A percentile compares a stretch with the other conserved stretches of the same genome.
Evolutionary conservation across 1,139 yeast genomes (phyloP).

Genomic region (Maudiozyma humilis): DNA sequence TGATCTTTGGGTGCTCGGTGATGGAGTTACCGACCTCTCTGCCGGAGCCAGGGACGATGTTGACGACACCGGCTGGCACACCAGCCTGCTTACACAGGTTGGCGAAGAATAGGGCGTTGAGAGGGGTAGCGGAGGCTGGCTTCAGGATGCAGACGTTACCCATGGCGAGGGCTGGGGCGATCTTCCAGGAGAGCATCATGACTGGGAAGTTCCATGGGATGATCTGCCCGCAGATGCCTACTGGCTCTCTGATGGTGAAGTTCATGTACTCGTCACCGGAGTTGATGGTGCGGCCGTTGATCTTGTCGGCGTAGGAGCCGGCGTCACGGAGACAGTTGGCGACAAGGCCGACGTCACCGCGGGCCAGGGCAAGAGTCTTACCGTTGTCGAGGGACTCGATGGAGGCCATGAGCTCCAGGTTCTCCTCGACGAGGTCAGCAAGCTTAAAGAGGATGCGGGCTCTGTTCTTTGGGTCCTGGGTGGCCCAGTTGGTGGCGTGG

Average conservation of each 20-base stretch:
- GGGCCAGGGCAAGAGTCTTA: conserved; percentile 48
- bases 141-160: conserved; percentile 77
- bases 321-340: conserved; percentile 52
- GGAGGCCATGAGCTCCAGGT: conserved; percentile 44
- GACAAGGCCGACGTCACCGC: conserved; percentile 51
- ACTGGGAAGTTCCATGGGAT: conserved; percentile 88
- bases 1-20: conserved; percentile 51
- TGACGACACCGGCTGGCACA: conserved; percentile 72
- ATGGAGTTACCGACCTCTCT: conserved; percentile 54
- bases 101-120: conserved; percentile 62
- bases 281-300: conserved; percentile 56
- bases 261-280: conserved; percentile 47
- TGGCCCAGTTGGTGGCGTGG: conserved; percentile 34
- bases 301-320: conserved; percentile 72
- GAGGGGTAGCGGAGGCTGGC: conserved; percentile 77
- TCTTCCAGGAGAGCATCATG: conserved; percentile 70
- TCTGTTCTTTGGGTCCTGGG: conserved; percentile 41
- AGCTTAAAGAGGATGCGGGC: conserved; percentile 47
- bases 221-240: conserved; percentile 76
- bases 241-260: conserved; percentile 48
- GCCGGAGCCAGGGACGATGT: conserved; percentile 63
- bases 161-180: conserved; percentile 75
- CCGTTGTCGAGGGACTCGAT: conserved; percentile 75
- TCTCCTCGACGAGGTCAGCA: conserved; percentile 52
- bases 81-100: conserved; percentile 61